These are phyloP conservation scores for Peronospora destructor DNA, from an alignment of 352 stramenopile species.

Conservation along the genomic window DNA sequence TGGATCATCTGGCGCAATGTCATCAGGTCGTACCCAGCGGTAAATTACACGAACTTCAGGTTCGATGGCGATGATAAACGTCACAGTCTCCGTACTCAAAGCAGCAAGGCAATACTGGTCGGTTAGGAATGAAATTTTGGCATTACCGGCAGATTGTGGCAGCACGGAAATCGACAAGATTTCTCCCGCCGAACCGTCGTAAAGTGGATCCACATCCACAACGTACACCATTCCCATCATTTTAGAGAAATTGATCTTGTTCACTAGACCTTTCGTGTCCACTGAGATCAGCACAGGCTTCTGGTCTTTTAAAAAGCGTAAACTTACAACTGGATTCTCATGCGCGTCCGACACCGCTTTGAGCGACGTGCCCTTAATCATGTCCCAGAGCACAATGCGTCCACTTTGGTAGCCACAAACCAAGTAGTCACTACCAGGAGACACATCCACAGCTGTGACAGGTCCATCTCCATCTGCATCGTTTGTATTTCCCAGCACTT, in stretches of 20 bases:
- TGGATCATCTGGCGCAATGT: constrained; percentile 61
- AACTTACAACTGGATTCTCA: constrained; percentile 82
- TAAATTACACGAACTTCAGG: constrained; percentile 92
- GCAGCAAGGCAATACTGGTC: constrained; percentile 81
- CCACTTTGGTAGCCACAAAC: constrained; percentile 91
- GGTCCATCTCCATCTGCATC: constrained; percentile 66
- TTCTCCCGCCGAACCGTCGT: constrained; percentile 90
- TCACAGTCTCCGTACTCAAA: constrained; percentile 87
- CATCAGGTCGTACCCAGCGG: constrained; percentile 84
- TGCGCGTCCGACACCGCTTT: constrained; percentile 88
- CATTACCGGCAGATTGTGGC: constrained; percentile 68
- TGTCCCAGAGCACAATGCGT: constrained; percentile 93
- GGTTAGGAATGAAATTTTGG: constrained; percentile 80
- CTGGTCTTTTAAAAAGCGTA: constrained; percentile 82
- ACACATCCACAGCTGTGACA: constrained; percentile 86
- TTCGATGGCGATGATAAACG: constrained; percentile 94
- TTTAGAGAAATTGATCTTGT: constrained; percentile 92
- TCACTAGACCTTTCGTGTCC: constrained; percentile 88
- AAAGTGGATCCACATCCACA: constrained; percentile 90
- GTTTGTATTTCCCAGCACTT: constrained; percentile 84
- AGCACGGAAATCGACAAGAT: constrained; percentile 79
- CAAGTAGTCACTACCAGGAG: constrained; percentile 83
- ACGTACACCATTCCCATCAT: constrained; percentile 93
- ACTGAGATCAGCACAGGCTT: constrained; percentile 80
- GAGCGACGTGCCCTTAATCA: constrained; percentile 89